phyloP scores from a whole-genome alignment of 1,284 basidiomycete species.

The Peniophora sp. region DNA sequence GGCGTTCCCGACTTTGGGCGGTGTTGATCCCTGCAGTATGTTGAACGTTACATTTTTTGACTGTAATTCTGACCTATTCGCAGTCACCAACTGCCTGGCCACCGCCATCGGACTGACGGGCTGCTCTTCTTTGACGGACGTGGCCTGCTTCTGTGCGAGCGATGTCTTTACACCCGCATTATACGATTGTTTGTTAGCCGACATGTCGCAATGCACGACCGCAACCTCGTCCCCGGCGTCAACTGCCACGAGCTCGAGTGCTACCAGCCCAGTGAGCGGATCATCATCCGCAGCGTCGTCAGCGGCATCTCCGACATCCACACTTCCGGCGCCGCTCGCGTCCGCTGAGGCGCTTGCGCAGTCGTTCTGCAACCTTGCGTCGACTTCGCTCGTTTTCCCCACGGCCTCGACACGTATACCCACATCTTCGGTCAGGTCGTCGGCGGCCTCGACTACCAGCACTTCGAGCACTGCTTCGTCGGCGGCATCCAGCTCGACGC shows the following conservation, averaged over 20 bases:
- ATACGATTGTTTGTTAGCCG: conserved; percentile 6
- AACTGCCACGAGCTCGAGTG: neutral
- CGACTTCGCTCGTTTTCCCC: conserved; percentile 9
- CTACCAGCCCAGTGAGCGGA: neutral
- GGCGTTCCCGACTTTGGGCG: conserved; percentile 5
- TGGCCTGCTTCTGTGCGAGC: conserved; percentile 10
- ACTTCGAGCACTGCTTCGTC: neutral
- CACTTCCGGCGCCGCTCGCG: neutral
- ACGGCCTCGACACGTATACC: conserved; percentile 26
- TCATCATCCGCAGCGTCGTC: neutral
- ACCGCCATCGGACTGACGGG: conserved; percentile 7
- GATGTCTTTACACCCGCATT: conserved; percentile 7
- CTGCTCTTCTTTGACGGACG: conserved; percentile 10
- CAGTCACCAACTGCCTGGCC: conserved; percentile 10
- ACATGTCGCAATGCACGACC: neutral
- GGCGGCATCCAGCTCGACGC: neutral
- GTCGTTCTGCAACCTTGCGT: conserved; percentile 10
- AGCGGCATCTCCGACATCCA: conserved; percentile 6
- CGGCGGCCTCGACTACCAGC: neutral
- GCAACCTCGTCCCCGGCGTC: neutral
- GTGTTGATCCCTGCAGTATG: conserved; percentile 9
- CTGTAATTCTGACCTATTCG: neutral
- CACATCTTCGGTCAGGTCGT: neutral
- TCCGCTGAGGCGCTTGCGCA: conserved; percentile 10
- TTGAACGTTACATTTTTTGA: neutral